phyloP scores from a whole-genome alignment of 345 rosid genomes.

The Erucastrum elatum region DNA sequence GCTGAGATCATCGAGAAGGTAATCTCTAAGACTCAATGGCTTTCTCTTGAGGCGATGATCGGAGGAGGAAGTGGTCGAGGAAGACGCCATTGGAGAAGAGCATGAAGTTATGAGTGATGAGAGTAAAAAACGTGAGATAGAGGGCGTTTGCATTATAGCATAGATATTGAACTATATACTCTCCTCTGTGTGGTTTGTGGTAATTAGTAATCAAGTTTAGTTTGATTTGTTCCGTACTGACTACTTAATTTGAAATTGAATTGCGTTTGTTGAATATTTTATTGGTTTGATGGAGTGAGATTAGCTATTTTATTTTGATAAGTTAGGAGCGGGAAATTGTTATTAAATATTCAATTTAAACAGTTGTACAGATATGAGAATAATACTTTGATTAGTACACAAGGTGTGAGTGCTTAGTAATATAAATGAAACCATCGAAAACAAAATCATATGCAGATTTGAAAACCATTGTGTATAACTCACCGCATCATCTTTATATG shows the following conservation, averaged over 20 bases:
- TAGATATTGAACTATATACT: too few species aligned
- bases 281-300: background rate
- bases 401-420: background rate
- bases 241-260: constrained; percentile 5
- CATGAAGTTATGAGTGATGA: constrained; percentile 2
- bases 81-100: constrained; percentile 14
- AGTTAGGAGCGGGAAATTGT: background rate
- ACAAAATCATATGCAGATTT: background rate
- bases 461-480: background rate
- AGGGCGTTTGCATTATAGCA: background rate
- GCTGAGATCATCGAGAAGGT: constrained; percentile 67
- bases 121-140: background rate
- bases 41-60: constrained; percentile 27
- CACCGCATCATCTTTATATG: background rate
- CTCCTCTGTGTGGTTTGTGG: background rate
- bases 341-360: background rate
- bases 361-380: too few species aligned
- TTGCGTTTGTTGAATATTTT: constrained; percentile 2
- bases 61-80: constrained; percentile 9
- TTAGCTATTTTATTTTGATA: background rate
- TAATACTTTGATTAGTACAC: background rate
- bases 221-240: background rate
- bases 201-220: constrained; percentile 1
- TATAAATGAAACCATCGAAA: background rate
- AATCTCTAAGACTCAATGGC: constrained; percentile 65